phyloP scores from a whole-genome alignment of 495 filamentous ascomycete genomes.

The Poronia punctata region DNA sequence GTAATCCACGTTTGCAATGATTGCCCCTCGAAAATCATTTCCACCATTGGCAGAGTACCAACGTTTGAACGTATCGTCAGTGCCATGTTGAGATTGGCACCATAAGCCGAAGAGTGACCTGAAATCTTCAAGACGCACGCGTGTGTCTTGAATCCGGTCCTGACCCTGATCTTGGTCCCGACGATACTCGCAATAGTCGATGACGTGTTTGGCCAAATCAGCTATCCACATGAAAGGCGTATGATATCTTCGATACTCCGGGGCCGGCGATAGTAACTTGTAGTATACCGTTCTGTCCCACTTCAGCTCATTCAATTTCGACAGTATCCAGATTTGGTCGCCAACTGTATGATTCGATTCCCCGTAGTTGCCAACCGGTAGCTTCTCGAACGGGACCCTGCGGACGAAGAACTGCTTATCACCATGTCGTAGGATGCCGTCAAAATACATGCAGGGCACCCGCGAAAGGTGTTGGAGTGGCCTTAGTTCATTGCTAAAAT shows the following conservation, averaged over 20 bases:
- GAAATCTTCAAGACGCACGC: constrained; percentile 48
- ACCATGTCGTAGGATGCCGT: constrained; percentile 51
- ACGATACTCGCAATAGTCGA: constrained; percentile 49
- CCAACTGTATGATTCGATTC: constrained; percentile 36
- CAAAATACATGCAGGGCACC: constrained; percentile 42
- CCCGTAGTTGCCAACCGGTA: constrained; percentile 63
- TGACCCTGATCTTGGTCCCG: constrained; percentile 19
- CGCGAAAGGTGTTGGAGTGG: constrained; percentile 46
- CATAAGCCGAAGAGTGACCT: constrained; percentile 46
- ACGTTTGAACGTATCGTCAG: constrained; percentile 22
- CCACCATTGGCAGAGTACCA: constrained; percentile 45
- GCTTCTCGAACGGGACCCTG: constrained; percentile 44
- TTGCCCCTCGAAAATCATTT: constrained; percentile 50
- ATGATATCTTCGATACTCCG: constrained; percentile 53
- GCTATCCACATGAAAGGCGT: constrained; percentile 60
- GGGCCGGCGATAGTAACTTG: constrained; percentile 44
- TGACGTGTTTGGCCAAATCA: constrained; percentile 57
- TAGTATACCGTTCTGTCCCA: constrained; percentile 50
- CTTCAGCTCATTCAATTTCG: constrained; percentile 24
- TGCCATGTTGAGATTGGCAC: constrained; percentile 37
- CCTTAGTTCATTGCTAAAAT: constrained; percentile 40
- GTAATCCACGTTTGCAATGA: constrained; percentile 52
- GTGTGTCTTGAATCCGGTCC: too few species aligned
- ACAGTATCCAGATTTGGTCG: constrained; percentile 56
- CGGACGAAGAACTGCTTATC: constrained; percentile 39